phyloP scores from a whole-genome alignment of 352 stramenopile genomes.

The Phytophthora nicotianae region DNA sequence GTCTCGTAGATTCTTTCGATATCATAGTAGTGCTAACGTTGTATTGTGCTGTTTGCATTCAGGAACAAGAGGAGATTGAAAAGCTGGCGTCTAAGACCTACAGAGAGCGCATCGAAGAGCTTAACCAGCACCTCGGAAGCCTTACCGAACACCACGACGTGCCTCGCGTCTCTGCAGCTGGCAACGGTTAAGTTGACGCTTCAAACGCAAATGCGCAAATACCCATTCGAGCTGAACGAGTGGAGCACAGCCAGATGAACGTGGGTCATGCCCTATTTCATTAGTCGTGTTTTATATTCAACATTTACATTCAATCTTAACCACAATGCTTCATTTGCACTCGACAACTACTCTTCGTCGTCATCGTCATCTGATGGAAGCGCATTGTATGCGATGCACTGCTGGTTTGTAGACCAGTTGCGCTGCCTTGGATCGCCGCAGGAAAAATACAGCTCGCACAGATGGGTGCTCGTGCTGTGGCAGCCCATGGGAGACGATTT shows the following conservation, averaged over 20 bases:
- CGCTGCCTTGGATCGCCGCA: conserved; percentile 65
- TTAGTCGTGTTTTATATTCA: conserved; percentile 26
- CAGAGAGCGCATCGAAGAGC: conserved; percentile 94
- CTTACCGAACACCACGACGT: conserved; percentile 99
- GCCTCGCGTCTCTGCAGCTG: conserved; percentile 91
- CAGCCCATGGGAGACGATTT: conserved; percentile 69
- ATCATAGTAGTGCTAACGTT: conserved; percentile 1
- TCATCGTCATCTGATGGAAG: conserved; percentile 37
- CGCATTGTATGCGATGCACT: conserved; percentile 60
- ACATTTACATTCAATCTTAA: conserved; percentile 27
- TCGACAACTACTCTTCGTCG: conserved; percentile 24
- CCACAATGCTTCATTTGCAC: conserved; percentile 15
- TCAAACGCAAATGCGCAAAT: not conserved
- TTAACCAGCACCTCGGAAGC: conserved; percentile 95
- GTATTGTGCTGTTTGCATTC: not conserved
- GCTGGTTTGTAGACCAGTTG: conserved; percentile 64
- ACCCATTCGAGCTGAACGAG: not conserved
- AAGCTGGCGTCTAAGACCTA: conserved; percentile 90
- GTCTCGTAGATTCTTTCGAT: not conserved
- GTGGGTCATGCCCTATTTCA: conserved; percentile 4
- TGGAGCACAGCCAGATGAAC: not conserved
- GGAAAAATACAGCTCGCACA: conserved; percentile 79
- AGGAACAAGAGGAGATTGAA: conserved; percentile 89
- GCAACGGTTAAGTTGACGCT: conserved; percentile 78
- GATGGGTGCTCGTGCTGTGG: conserved; percentile 73